A percentile compares a stretch with the other conserved stretches of the same genome.
Evolutionary conservation across 148 eudicot species (phyloP).

Genomic region (Salicornia ramosissima): DNA sequence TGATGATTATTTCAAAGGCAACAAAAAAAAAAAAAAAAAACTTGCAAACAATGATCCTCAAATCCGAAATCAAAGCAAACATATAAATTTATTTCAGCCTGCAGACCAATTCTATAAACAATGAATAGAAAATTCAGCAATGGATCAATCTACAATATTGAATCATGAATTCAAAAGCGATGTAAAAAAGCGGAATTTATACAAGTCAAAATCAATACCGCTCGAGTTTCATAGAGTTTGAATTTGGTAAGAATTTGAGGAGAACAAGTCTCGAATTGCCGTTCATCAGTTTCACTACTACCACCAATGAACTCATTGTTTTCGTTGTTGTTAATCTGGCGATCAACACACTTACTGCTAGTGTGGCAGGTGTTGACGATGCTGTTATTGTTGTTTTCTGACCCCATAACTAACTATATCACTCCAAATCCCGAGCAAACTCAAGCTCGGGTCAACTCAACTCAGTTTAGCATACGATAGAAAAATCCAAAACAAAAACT

Average conservation of each 20-base stretch:
- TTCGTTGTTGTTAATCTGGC: not conserved
- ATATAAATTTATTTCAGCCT: not conserved
- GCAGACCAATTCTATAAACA: not conserved
- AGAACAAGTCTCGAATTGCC: constrained; percentile 19
- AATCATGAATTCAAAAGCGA: not conserved
- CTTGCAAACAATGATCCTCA: not conserved
- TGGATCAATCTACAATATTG: not conserved
- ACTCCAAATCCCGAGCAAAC: constrained; percentile 40
- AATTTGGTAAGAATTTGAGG: constrained; percentile 52
- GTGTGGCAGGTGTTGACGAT: not conserved
- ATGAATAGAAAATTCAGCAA: not conserved
- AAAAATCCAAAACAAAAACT: constrained; percentile 1
- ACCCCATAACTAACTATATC: constrained; percentile 35
- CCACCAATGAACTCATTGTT: constrained; percentile 25
- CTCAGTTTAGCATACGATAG: constrained; percentile 33
- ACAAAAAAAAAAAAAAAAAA: not conserved
- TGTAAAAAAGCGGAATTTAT: not conserved
- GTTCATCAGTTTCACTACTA: constrained; percentile 29
- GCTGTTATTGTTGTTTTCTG: constrained; percentile 23
- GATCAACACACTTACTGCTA: not conserved
- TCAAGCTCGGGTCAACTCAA: constrained; percentile 59
- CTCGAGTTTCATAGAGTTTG: constrained; percentile 85
- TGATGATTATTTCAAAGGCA: not conserved
- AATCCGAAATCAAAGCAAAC: not conserved
- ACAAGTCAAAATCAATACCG: constrained; percentile 45